Base-by-base conservation (phyloP, 306 rosid genomes). In the Dalbergia oliveri region DNA sequence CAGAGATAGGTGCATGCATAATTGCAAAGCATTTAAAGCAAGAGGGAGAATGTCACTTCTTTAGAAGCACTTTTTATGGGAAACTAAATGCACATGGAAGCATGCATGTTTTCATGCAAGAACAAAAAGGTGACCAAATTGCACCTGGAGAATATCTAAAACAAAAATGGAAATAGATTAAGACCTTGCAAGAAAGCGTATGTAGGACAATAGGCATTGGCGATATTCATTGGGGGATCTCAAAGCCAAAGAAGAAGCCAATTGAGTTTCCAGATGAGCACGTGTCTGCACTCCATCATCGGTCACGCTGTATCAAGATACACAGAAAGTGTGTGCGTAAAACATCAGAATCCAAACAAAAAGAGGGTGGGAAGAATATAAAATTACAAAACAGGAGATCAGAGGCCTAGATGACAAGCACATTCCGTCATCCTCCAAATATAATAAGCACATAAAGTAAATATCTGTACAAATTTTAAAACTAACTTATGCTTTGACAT, bases 261-360 rank as follows among this genome's bases (percentile, higher is more conserved):
- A 81, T 81, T 95, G 99, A 72, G 94, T 85, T 84, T 95, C 99
- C 85, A 95, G 86, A 84, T 95, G 99, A 78, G 99, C 97, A 60
- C 99, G 97, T 71, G 99, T 95, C 89, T 95, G 98, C 77, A 88
- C 90, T 50, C 99, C 99, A 79, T 95, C 97, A 69, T 93, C 99
- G 9, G 99, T 95, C 62, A 93, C 89, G 84, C 99, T 95, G 84
- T 47, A 86, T 19, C 83, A 84, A 35, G 66, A 71, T 19, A 76
- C 76, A 77, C 77, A 16, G 51, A 73, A 79, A 65, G 11, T 35
- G 35, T 21, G 31, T 77, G 23, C 66, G 34, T 60, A 26, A 47
- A 62, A 67, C 49, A 26, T 53, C 16, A 57, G 33, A 51, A 79
- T 66, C 15, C 69, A 57, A 34, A 18, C 57, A 23, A 49, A 71